phyloP scores from a whole-genome alignment of 75 land plant genomes.

The Gnetum montanum region DNA sequence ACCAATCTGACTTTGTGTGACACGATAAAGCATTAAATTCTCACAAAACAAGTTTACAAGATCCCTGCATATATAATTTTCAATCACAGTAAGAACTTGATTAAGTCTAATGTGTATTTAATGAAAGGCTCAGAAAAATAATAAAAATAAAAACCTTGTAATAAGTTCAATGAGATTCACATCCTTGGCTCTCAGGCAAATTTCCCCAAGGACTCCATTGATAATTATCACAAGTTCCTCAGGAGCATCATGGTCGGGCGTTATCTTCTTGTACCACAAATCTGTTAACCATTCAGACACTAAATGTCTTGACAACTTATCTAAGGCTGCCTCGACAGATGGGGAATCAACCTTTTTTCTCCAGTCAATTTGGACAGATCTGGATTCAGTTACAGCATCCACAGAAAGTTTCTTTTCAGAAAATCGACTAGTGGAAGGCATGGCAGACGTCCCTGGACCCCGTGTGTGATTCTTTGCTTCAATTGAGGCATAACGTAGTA shows the following conservation, averaged over 20 bases:
- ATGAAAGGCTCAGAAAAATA: not conserved
- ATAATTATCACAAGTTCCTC: constrained; percentile 70
- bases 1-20: constrained; percentile 38
- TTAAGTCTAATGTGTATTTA: not conserved
- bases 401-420: constrained; percentile 25
- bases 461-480: constrained; percentile 59
- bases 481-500: constrained; percentile 54
- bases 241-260: constrained; percentile 88
- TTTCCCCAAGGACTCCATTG: constrained; percentile 75
- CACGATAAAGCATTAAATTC: constrained; percentile 71
- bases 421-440: constrained; percentile 8
- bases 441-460: constrained; percentile 12
- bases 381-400: constrained; percentile 12
- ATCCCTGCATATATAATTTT: constrained; percentile 50
- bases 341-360: constrained; percentile 76
- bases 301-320: constrained; percentile 64
- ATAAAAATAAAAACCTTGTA: constrained; percentile 41
- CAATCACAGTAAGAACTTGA: too few species aligned
- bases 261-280: constrained; percentile 83
- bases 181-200: constrained; percentile 62
- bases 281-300: constrained; percentile 83
- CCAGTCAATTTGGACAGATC: constrained; percentile 39
- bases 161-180: constrained; percentile 87
- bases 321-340: constrained; percentile 83
- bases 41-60: constrained; percentile 53